Evolutionary conservation across 257 asterid genomes (phyloP).

Genomic region (Solanum sitiens): DNA sequence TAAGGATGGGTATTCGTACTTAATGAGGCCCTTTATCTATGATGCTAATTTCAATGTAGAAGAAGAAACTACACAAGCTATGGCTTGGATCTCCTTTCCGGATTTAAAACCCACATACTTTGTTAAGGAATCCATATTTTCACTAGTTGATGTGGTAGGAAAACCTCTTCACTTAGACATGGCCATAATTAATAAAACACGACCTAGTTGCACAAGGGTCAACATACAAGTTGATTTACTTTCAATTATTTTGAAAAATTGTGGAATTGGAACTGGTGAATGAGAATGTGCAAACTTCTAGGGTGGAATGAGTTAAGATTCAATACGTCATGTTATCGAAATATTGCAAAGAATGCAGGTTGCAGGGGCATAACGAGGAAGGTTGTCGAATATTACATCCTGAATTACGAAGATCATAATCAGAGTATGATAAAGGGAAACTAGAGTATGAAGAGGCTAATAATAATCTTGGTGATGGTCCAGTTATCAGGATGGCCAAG

Average conservation of each 20-base stretch:
- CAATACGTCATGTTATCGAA: not conserved
- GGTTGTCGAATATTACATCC: not conserved
- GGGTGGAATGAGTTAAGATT: not conserved
- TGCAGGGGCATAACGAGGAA: not conserved
- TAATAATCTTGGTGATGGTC: no score
- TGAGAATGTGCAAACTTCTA: not conserved
- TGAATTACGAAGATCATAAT: no score
- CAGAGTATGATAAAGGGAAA: no score
- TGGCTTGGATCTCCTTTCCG: not conserved
- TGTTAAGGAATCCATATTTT: not conserved
- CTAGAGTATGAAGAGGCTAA: no score
- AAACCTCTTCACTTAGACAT: not conserved
- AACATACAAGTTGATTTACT: not conserved
- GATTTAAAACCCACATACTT: not conserved
- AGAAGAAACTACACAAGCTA: not conserved
- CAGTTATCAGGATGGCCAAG: no score
- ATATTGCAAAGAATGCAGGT: not conserved
- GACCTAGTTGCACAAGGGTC: not conserved
- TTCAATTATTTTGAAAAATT: no score
- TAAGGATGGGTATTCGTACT: not conserved
- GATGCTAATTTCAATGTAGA: not conserved
- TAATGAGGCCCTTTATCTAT: not conserved
- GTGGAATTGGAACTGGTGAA: not conserved
- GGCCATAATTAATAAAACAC: not conserved
- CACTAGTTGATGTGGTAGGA: not conserved